Evolutionary conservation across 441 rosid species (phyloP).

Genomic region (Euphorbia schlechtendalii): DNA sequence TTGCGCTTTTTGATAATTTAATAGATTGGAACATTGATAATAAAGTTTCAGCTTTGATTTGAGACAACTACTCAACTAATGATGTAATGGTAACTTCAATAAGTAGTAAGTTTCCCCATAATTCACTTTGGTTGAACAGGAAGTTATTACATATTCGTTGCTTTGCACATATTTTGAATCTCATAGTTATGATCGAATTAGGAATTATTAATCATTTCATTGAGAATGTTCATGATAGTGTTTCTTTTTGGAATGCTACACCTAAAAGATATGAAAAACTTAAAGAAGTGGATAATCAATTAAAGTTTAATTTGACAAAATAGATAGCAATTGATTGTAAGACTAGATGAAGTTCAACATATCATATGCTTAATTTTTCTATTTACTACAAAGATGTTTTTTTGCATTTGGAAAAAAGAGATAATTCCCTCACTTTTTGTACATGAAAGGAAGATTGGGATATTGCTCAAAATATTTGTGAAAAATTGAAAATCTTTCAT

Average conservation of each 20-base stretch:
- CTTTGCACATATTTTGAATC: neutral
- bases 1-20: neutral
- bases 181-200: neutral
- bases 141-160: neutral
- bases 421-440: neutral
- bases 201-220: neutral
- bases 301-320: neutral
- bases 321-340: neutral
- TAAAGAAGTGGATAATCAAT: neutral
- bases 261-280: neutral
- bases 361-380: too few species aligned
- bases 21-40: slow-evolving; percentile 17
- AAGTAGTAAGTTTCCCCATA: too few species aligned
- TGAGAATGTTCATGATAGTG: neutral
- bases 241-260: neutral
- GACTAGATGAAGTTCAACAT: too few species aligned
- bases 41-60: neutral
- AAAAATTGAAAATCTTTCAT: too few species aligned
- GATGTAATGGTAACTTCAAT: neutral
- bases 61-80: slow-evolving; percentile 16
- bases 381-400: too few species aligned
- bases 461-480: neutral
- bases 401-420: neutral
- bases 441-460: neutral
- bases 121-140: neutral